Evolutionary conservation across 768 basidiomycete genomes (phyloP).

Genomic region (Hygrocybe coccinea): DNA sequence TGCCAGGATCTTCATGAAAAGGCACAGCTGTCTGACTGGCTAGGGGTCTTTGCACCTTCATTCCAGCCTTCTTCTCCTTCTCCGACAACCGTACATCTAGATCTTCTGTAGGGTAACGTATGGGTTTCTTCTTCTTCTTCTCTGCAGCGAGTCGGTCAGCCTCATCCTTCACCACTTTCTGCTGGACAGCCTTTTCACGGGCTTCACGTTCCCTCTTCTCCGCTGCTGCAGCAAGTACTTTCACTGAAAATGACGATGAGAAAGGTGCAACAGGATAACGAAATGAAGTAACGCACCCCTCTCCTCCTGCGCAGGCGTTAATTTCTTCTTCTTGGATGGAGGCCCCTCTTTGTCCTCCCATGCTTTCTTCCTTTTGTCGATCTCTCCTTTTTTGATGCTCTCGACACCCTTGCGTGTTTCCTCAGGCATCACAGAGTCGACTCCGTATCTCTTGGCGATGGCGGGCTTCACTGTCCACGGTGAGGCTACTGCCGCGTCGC

Average conservation of each 20-base stretch:
- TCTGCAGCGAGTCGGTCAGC: slow-evolving; percentile 67
- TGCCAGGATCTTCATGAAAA: slow-evolving; percentile 56
- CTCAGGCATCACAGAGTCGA: slow-evolving; percentile 82
- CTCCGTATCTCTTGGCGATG: slow-evolving; percentile 80
- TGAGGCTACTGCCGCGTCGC: slow-evolving; percentile 86
- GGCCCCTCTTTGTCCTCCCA: slow-evolving; percentile 87
- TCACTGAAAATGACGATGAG: slow-evolving; percentile 23
- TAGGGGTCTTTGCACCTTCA: slow-evolving; percentile 60
- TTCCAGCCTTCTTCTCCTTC: slow-evolving; percentile 78
- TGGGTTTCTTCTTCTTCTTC: slow-evolving; percentile 83
- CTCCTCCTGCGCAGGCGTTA: slow-evolving; percentile 69
- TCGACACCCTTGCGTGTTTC: slow-evolving; percentile 76
- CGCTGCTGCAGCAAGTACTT: slow-evolving; percentile 31
- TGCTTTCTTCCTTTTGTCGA: slow-evolving; percentile 87
- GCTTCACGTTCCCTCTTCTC: slow-evolving; percentile 69
- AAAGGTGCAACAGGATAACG: slow-evolving; percentile 7
- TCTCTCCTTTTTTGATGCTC: slow-evolving; percentile 77
- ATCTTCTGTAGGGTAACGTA: slow-evolving; percentile 92
- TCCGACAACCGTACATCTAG: slow-evolving; percentile 75
- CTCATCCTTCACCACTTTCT: slow-evolving; percentile 62
- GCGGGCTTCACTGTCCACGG: slow-evolving; percentile 92
- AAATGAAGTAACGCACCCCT: slow-evolving; percentile 44
- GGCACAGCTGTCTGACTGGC: slow-evolving; percentile 61
- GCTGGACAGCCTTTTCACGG: slow-evolving; percentile 63
- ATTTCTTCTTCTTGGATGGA: slow-evolving; percentile 75